Base-by-base conservation (phyloP, 2,329 filamentous ascomycete species). In the Arthrobotrys sphaeroides region DNA sequence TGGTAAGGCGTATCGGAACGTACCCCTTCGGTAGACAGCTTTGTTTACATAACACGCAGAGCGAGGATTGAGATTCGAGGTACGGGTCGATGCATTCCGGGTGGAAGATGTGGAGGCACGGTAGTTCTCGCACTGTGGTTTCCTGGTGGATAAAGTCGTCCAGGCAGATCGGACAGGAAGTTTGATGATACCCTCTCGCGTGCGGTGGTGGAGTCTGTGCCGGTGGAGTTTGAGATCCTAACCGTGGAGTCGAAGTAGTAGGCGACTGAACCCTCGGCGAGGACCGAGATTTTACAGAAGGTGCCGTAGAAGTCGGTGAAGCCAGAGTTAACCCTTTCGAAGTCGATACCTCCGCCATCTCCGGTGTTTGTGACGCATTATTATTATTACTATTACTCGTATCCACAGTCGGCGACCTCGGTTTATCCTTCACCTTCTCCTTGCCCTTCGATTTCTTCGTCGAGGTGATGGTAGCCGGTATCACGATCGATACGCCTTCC, bases 61-160 rank as follows among this genome's bases (percentile, higher is more conserved):
- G 85, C 16, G 92, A 96, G 81, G 91, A 96, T 80, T 90, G 90
- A 65, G 89, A 86, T 45, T 87, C 86, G 10, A 98, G 85, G 79
- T 95, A 97, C 20, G 90, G 87, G 80, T 98, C 94, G 77, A 98
- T 94, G 80, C 95, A 99, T 78, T 91, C 90, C 0, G 92, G 90
- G 78, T 99, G 94, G 82, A 94, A 99, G 68, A 98, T 94, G 81
- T 99, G 95, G 0, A 91, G 89, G 79, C 95, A 99, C 0, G 92
- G 89, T 1, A 98, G 85, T 82, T 97, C 91, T 66, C 93, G 90
- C 66, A 98, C 93, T 18, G 89, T 87, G 0, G 91, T 90, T 16
- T 86, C 83, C 38, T 88, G 87, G 13, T 89, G 87, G 26, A 90
- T 86, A 80, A 92, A 98, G 73, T 92, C 88, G 65, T 93, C 91